Evolutionary conservation across 2,329 filamentous ascomycete species (phyloP).

Genomic region (Alternaria brassicicola): DNA sequence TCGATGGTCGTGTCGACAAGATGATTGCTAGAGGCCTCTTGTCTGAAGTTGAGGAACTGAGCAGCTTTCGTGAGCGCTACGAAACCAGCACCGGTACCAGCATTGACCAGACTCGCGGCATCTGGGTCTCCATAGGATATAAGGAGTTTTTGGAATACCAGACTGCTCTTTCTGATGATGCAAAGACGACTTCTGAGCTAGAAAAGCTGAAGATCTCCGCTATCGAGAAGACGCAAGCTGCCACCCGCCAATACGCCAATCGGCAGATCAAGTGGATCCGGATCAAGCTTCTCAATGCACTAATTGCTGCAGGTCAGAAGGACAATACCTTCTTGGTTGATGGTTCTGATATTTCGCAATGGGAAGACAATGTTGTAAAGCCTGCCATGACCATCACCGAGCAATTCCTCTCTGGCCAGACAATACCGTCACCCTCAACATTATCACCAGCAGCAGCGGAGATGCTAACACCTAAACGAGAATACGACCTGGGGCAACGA

Average conservation of each 20-base stretch:
- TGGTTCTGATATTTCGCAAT: slow-evolving; percentile 70
- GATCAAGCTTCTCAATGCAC: slow-evolving; percentile 75
- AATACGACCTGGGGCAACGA: slow-evolving; percentile 53
- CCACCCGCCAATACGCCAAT: slow-evolving; percentile 86
- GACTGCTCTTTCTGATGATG: slow-evolving; percentile 29
- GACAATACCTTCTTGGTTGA: slow-evolving; percentile 78
- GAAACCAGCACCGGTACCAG: slow-evolving; percentile 54
- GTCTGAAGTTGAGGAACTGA: slow-evolving; percentile 65
- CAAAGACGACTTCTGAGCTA: slow-evolving; percentile 52
- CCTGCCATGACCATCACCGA: slow-evolving; percentile 68
- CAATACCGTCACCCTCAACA: slow-evolving; percentile 59
- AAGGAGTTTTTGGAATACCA: slow-evolving; percentile 86
- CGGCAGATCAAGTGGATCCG: slow-evolving; percentile 87
- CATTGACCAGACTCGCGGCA: slow-evolving; percentile 78
- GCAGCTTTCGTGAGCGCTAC: slow-evolving; percentile 54
- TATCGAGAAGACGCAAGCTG: slow-evolving; percentile 77
- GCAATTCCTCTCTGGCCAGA: slow-evolving; percentile 63
- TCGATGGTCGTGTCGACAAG: slow-evolving; percentile 79
- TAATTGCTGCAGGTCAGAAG: slow-evolving; percentile 61
- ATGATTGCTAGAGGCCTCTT: slow-evolving; percentile 76
- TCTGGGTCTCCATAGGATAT: slow-evolving; percentile 97
- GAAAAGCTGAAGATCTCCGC: slow-evolving; percentile 63
- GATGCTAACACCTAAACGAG: slow-evolving; percentile 63
- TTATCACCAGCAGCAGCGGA: slow-evolving; percentile 64
- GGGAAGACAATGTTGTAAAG: slow-evolving; percentile 66